Conservation (phyloP, 163 green algal species). For the Volvox carteri region DNA sequence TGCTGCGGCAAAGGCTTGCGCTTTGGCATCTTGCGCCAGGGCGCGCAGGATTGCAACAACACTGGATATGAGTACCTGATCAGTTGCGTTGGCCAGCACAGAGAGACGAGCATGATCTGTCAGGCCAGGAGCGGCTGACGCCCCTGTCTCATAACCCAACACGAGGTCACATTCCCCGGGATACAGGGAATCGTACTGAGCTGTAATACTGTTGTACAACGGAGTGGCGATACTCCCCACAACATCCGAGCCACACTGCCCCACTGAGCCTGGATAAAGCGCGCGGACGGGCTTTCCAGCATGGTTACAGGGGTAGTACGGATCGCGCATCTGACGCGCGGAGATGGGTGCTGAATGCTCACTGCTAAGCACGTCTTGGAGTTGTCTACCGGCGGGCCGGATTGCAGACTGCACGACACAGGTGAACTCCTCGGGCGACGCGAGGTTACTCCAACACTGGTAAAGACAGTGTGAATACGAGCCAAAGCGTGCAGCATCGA, state of each 20-base stretch:
- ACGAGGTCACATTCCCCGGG: conserved; percentile 7
- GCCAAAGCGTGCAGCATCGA: conserved; percentile 3
- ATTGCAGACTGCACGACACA: neutral
- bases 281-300: neutral
- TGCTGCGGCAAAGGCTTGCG: no score
- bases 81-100: no score
- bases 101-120: neutral
- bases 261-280: neutral
- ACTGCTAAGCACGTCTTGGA: neutral
- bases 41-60: no score
- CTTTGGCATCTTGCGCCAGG: no score
- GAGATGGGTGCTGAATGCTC: neutral
- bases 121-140: neutral
- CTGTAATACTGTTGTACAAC: neutral
- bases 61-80: no score
- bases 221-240: neutral
- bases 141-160: neutral
- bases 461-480: neutral
- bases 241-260: neutral
- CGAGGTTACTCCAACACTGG: conserved; percentile 9
- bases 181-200: neutral
- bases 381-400: neutral
- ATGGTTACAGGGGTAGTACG: neutral
- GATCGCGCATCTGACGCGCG: neutral
- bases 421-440: neutral